Evolutionary conservation across 78 protist species (phyloP), one percentile per base, ranked within the genome.

Genomic region (Dictyostelium firmibasis): DNA sequence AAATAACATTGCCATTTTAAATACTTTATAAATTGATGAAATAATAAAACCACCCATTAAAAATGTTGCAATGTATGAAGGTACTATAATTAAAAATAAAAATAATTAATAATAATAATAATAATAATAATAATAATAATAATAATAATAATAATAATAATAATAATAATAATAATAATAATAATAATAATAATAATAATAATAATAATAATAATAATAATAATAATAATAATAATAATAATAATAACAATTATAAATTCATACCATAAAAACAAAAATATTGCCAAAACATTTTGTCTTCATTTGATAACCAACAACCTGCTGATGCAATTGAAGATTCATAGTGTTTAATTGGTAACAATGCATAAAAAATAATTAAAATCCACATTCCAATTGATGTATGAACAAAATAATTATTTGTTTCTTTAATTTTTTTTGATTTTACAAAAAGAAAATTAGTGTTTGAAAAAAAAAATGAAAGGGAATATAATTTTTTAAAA

Each of bases 251-350:
- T n/a, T n/a, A n/a, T n/a, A n/a, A 20, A 27, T 13, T 35, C 44
- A 33, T 74, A 74, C 81, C 83, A 76, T 76, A 76, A 38, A 76
- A 76, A 76, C 83, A 76, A 76, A 76, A 76, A n/a, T 76, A 76
- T 38, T 76, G 83, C 33, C 41, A 76, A 76, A 76, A 76, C 83
- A 76, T 76, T 2, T 76, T 76, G 5, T 25, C 11, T 36, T 38
- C 62, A n/a, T 18, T 6, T n/a, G 31, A 25, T 47, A 81, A 44
- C 85, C 85, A 81, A 27, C 85, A 81, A 16, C 85, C 85, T 25
- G 70, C 41, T 14, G 85, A 50, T 29, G 36, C 85, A 14, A 81
- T 47, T 29, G 85, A 47, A 16, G 85, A 47, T 81, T 23, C 64
- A 50, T 47, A 81, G 16, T 81, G 72, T 29, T 29, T 81, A 10